Evolutionary conservation across 2,329 filamentous ascomycete species (phyloP).

Genomic region (Geosmithia flava): DNA sequence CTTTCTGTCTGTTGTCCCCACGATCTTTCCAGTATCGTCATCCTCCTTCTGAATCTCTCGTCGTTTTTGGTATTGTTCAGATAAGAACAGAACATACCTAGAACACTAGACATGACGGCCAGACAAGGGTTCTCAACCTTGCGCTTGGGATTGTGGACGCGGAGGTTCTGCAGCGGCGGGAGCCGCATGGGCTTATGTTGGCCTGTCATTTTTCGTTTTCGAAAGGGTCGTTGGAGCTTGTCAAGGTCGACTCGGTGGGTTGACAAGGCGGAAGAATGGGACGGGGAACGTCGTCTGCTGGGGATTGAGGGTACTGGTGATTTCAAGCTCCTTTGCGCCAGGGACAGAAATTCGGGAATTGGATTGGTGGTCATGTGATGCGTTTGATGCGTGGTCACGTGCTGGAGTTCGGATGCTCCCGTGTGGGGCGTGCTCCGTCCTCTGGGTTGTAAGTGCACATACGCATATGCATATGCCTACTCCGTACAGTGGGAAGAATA

Average conservation of each 20-base stretch:
- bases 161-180: slow-evolving; percentile 41
- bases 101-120: slow-evolving; percentile 42
- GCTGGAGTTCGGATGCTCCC: neutral
- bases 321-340: neutral
- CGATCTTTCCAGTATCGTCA: neutral
- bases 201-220: slow-evolving; percentile 27
- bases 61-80: neutral
- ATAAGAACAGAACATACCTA: slow-evolving; percentile 27
- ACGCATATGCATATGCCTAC: neutral
- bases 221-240: no score
- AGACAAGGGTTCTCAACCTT: slow-evolving; percentile 39
- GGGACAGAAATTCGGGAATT: neutral
- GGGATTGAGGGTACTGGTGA: neutral
- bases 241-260: neutral
- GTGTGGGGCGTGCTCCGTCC: neutral
- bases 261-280: neutral
- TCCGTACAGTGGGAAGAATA: no score
- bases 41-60: neutral
- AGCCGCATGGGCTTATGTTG: slow-evolving; percentile 41
- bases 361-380: neutral
- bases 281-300: no score
- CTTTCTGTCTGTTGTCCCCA: neutral
- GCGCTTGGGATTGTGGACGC: slow-evolving; percentile 40
- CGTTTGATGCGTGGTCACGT: neutral
- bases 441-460: neutral